A percentile compares a stretch with the other conserved stretches of the same genome.
Evolutionary conservation across 1,139 yeast genomes (phyloP).

Genomic region (Suhomyces choctaworum): DNA sequence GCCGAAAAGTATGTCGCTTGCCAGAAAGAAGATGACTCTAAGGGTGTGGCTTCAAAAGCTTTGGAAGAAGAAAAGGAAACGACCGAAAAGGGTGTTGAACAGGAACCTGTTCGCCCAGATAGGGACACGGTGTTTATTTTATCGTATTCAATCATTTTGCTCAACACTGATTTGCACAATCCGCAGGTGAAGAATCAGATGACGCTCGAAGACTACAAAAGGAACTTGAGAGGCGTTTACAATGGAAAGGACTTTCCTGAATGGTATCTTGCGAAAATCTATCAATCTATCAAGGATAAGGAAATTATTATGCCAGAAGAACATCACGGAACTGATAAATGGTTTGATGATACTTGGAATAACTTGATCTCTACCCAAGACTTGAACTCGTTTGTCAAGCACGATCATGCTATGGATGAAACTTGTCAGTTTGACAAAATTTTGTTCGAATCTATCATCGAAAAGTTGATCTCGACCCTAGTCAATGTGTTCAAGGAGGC

Average conservation of each 20-base stretch:
- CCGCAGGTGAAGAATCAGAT: constrained; percentile 83
- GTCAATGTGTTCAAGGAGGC: constrained; percentile 83
- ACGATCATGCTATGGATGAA: constrained; percentile 23
- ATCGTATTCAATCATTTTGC: constrained; percentile 73
- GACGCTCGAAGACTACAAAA: constrained; percentile 80
- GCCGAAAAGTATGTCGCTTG: constrained; percentile 74
- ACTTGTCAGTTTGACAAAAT: constrained; percentile 61
- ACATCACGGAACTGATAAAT: constrained; percentile 80
- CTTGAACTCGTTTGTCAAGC: constrained; percentile 15
- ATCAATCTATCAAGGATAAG: constrained; percentile 73
- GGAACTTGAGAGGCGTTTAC: constrained; percentile 78
- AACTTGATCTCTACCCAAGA: constrained; percentile 63
- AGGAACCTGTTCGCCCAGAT: constrained; percentile 60
- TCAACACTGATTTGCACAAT: constrained; percentile 76
- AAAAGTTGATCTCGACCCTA: constrained; percentile 65
- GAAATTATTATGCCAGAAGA: constrained; percentile 99
- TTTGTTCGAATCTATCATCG: constrained; percentile 63
- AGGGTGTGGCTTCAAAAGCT: constrained; percentile 17
- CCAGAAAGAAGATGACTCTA: constrained; percentile 35
- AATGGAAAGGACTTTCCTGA: constrained; percentile 78
- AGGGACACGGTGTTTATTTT: constrained; percentile 71
- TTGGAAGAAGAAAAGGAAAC: constrained; percentile 9
- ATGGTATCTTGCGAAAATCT: constrained; percentile 82
- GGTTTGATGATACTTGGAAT: constrained; percentile 95
- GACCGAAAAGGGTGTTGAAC: constrained; percentile 5